Percentiles rank a stretch among this genome's conserved stretches.
Conservation (phyloP, 139 green algal species). For the Tetraselmis chui region DNA sequence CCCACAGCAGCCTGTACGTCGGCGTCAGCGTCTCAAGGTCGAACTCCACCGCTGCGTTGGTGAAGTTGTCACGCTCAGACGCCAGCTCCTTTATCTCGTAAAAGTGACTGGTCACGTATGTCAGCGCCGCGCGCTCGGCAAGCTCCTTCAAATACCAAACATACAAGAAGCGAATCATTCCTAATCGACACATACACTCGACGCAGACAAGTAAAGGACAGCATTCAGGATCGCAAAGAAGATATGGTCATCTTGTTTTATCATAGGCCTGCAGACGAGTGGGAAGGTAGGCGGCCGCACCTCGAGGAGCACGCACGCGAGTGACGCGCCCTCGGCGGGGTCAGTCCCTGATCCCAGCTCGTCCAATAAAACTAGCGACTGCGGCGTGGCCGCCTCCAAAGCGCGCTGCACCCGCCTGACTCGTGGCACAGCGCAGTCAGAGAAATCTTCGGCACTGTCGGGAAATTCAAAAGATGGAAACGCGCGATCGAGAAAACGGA, state of each 20-base stretch:
- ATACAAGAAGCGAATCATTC: no score
- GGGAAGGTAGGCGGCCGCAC: not conserved
- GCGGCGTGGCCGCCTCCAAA: conserved; percentile 16
- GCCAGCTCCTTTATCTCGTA: not conserved
- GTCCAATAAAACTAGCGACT: conserved; percentile 71
- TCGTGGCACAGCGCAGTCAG: no score
- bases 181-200: no score
- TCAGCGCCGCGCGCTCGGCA: conserved; percentile 33
- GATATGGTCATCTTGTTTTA: no score
- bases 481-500: no score
- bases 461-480: no score
- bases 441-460: no score
- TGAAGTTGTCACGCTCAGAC: conserved; percentile 13
- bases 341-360: conserved; percentile 78
- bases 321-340: conserved; percentile 61
- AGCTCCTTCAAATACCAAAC: conserved; percentile 23
- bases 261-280: no score
- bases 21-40: conserved; percentile 43
- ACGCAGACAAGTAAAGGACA: no score
- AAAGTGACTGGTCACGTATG: conserved; percentile 53
- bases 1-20: conserved; percentile 61
- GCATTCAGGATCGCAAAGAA: no score
- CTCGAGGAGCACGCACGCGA: conserved; percentile 54
- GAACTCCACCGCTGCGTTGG: conserved; percentile 60
- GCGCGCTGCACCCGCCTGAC: conserved; percentile 34